phyloP scores from a whole-genome alignment of 768 basidiomycete species.

The Trametes cubensis region DNA sequence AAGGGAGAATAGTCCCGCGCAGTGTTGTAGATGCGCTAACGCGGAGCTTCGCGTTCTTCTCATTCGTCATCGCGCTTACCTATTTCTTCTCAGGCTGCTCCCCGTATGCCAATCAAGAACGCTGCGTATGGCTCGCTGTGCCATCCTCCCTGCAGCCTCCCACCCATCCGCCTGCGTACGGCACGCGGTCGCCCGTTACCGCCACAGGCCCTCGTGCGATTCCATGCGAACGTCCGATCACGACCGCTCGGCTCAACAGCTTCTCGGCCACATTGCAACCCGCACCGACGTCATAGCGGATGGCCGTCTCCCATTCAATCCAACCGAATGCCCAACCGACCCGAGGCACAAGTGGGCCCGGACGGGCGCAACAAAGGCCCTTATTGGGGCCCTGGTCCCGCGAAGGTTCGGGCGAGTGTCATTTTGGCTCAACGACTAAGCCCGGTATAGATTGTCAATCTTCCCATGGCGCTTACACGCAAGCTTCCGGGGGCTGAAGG shows the following conservation, averaged over 20 bases:
- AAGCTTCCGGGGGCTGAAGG: constrained; percentile 6
- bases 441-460: not conserved
- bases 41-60: constrained; percentile 8
- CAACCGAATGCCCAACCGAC: not conserved
- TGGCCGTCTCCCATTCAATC: not conserved
- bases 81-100: not conserved
- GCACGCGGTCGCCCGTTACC: not conserved
- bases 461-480: constrained; percentile 8
- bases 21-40: not conserved
- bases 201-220: not conserved
- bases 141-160: not conserved
- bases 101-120: not conserved
- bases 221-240: not conserved
- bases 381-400: constrained; percentile 1
- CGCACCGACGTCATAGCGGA: not conserved
- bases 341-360: not conserved
- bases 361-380: not conserved
- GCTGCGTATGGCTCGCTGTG: not conserved
- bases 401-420: constrained; percentile 10
- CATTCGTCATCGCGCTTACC: constrained; percentile 6
- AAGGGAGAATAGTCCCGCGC: constrained; percentile 6
- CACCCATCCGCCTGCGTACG: not conserved
- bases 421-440: not conserved
- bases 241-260: not conserved
- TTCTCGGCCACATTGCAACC: not conserved